phyloP scores from a whole-genome alignment of 169 alveolate genomes.

The Perkinsus olseni region DNA sequence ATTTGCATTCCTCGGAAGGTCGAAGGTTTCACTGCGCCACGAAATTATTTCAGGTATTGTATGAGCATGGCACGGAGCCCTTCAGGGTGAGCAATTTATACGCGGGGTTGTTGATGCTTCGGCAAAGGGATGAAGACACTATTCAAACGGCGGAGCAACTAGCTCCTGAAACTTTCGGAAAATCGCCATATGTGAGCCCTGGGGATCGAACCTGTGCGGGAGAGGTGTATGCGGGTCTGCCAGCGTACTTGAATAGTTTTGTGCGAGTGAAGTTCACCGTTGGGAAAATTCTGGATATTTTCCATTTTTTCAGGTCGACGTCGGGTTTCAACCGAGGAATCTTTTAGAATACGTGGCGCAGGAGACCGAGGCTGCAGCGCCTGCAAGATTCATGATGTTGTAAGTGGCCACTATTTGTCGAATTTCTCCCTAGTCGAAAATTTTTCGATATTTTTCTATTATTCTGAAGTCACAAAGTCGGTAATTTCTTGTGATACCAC shows the following conservation, averaged over 20 bases:
- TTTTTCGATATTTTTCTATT: neutral
- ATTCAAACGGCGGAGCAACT: neutral
- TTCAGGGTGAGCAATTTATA: neutral
- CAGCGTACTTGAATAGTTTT: too few relatives aligned
- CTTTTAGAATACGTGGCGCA: neutral
- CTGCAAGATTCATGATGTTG: neutral
- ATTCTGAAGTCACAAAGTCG: neutral
- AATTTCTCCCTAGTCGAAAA: neutral
- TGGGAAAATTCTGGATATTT: too few relatives aligned
- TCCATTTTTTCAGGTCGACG: neutral
- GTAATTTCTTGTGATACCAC: neutral
- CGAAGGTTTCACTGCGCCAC: neutral
- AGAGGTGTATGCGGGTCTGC: neutral
- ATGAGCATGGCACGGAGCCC: neutral
- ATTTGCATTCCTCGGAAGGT: neutral
- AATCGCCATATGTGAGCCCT: neutral
- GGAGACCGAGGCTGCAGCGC: neutral
- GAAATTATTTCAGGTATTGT: neutral
- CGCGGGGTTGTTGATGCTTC: neutral
- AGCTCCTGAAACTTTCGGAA: neutral
- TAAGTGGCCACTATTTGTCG: neutral
- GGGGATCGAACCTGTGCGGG: conserved; percentile 1
- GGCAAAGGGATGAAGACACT: neutral
- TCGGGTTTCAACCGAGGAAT: neutral
- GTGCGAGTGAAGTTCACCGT: too few relatives aligned